Conservation (phyloP, 2,329 filamentous ascomycete species). For the Fusarium agapanthi region DNA sequence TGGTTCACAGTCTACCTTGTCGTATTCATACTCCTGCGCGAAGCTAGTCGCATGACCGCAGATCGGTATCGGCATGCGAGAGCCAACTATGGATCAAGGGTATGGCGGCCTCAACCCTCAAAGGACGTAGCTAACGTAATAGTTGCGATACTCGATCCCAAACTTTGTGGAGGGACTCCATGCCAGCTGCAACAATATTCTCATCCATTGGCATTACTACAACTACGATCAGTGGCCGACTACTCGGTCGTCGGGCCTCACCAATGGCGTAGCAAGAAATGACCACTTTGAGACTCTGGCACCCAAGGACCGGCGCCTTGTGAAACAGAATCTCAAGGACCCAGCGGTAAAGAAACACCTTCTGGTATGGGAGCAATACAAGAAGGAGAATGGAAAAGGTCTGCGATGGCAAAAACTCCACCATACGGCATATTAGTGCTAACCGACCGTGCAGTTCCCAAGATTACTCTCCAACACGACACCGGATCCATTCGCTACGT, state of each 20-base stretch:
- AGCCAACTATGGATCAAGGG: slow-evolving; percentile 47
- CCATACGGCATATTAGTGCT: not conserved
- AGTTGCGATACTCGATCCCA: slow-evolving; percentile 52
- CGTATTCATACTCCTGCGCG: slow-evolving; percentile 54
- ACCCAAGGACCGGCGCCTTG: slow-evolving; percentile 45
- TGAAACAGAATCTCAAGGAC: slow-evolving; percentile 44
- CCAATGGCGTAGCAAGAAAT: slow-evolving; percentile 13
- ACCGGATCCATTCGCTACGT: slow-evolving; percentile 19
- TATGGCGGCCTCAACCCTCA: not conserved
- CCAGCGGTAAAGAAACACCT: slow-evolving; percentile 38
- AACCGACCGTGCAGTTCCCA: slow-evolving; percentile 11
- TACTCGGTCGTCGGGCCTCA: slow-evolving; percentile 38
- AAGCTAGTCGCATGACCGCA: slow-evolving; percentile 51
- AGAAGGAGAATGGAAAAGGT: slow-evolving; percentile 38
- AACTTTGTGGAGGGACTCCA: slow-evolving; percentile 56
- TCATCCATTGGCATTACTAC: slow-evolving; percentile 62
- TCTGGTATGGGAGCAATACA: slow-evolving; percentile 37
- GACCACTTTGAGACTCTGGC: slow-evolving; percentile 44
- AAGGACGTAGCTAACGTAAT: not conserved
- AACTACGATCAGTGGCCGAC: slow-evolving; percentile 47
- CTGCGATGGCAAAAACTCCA: not conserved
- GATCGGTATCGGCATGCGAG: slow-evolving; percentile 56
- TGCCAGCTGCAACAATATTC: slow-evolving; percentile 55
- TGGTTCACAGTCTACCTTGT: slow-evolving; percentile 50
- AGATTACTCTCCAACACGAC: not conserved